A percentile compares a stretch with the other conserved stretches of the same genome.
These are phyloP conservation scores for Blastobotrys ciferrii DNA, from an alignment of 1,139 yeast species.

Conservation along the genomic window DNA sequence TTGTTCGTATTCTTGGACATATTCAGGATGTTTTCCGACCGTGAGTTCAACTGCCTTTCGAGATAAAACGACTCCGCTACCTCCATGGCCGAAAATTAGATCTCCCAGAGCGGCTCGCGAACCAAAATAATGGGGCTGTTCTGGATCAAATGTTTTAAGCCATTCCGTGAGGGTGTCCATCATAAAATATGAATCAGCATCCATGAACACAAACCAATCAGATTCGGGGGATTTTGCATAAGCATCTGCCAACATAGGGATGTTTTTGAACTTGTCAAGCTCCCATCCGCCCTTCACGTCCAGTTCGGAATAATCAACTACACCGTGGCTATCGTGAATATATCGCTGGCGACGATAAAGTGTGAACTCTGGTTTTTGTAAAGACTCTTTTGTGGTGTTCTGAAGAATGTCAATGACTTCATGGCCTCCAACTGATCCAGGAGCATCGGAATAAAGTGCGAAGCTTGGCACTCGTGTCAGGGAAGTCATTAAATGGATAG, in stretches of 20 bases:
- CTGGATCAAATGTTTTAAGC: constrained; percentile 29
- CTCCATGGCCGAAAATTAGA: constrained; percentile 40
- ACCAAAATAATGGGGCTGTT: constrained; percentile 34
- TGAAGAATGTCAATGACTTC: constrained; percentile 36
- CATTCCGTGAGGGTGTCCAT: constrained; percentile 31
- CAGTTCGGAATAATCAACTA: constrained; percentile 24
- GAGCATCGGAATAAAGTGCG: constrained; percentile 37
- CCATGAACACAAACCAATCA: constrained; percentile 41
- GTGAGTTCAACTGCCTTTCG: constrained; percentile 31
- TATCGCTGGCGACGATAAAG: constrained; percentile 32
- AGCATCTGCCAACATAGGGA: constrained; percentile 41
- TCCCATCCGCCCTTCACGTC: constrained; percentile 35
- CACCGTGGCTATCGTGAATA: constrained; percentile 28
- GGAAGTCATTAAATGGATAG: constrained; percentile 37
- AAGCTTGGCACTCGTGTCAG: constrained; percentile 36
- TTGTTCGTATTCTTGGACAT: constrained; percentile 28
- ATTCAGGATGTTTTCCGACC: constrained; percentile 30
- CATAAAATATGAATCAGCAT: constrained; percentile 38
- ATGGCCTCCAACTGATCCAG: constrained; percentile 34
- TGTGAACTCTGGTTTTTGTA: constrained; percentile 27
- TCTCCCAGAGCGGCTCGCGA: constrained; percentile 26
- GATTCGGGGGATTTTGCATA: constrained; percentile 30
- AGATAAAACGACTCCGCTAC: constrained; percentile 39
- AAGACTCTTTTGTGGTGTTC: constrained; percentile 28
- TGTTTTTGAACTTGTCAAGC: constrained; percentile 39